Conservation (phyloP, 805 yeast genomes). For the Wickerhamiella dianesei region DNA sequence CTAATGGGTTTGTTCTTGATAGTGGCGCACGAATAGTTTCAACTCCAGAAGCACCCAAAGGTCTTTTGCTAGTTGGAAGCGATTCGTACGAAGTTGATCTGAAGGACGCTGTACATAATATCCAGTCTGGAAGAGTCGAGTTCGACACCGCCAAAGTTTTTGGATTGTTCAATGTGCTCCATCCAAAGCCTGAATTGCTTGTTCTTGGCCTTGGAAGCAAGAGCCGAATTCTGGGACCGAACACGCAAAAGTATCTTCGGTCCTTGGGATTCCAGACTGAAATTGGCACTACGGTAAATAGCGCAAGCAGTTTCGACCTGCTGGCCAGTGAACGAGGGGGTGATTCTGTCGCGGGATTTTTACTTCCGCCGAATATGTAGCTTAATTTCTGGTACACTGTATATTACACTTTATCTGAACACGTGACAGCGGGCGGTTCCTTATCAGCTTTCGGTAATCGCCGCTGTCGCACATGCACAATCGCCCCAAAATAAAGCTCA, state of each 20-base stretch:
- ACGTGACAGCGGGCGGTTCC: not conserved
- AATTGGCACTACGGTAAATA: constrained; percentile 46
- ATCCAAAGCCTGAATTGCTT: constrained; percentile 67
- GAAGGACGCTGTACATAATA: constrained; percentile 27
- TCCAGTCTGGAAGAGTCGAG: constrained; percentile 42
- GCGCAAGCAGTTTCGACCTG: constrained; percentile 58
- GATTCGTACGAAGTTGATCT: constrained; percentile 52
- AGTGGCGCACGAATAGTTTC: constrained; percentile 28
- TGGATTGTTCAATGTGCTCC: constrained; percentile 38
- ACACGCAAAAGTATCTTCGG: constrained; percentile 36
- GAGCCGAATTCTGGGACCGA: constrained; percentile 49
- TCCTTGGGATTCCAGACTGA: constrained; percentile 58
- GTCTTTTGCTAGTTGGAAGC: constrained; percentile 25
- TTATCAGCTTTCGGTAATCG: not conserved
- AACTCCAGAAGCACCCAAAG: constrained; percentile 23
- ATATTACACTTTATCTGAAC: not conserved
- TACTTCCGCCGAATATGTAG: constrained; percentile 54
- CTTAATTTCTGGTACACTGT: no score
- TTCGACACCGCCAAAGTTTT: constrained; percentile 32
- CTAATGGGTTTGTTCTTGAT: constrained; percentile 49
- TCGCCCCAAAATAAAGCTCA: not conserved
- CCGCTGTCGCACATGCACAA: no score
- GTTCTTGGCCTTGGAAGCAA: constrained; percentile 55
- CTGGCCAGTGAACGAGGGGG: constrained; percentile 66
- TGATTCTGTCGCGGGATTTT: constrained; percentile 53